Base-by-base conservation (phyloP, 768 basidiomycete genomes). In the Auricularia heimuer region DNA sequence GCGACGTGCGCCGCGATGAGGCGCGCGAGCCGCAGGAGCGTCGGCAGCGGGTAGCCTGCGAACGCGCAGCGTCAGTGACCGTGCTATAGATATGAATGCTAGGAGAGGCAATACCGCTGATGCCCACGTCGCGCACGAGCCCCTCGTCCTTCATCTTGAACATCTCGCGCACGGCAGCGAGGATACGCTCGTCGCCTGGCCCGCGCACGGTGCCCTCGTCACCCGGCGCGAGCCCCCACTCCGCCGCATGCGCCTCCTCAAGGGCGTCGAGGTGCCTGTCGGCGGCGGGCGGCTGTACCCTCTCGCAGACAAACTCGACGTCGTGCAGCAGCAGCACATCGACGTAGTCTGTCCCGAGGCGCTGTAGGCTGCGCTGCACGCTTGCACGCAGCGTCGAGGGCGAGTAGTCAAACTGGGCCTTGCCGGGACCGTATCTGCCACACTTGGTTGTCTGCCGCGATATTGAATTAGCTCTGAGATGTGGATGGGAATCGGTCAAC, bases 261-360 rank as follows among this genome's bases (percentile, higher is more conserved):
- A 21, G 54, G 3, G 54, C 29, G 11, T 24, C 56, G 56, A 24
- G 29, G 60, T 39, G 62, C 63, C 36, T 79, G 3, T 89, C 90
- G 18, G 77, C 80, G 34, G 72, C 71, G 11, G 64, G 56, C 77
- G 77, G 1, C 86, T 82, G 35, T 77, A 70, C 73, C 2, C 84
- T 80, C 47, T 10, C 54, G 54, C 81, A 81, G 12, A 94, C 82
- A 68, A 85, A 91, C 77, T 94, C 93, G 61, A 90, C 82, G 71
- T 95, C 93, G 71, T 95, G 93, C 36, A 93, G 75, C 71, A 89
- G 93, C 0, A 93, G 89, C 0, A 79, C 77, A 68, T 95, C 93
- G 42, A 95, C 79, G 71, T 94, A 92, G 65, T 79, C 74, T 11
- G 92, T 94, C 62, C 87, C 82, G 65, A 94, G 70, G 24, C 91